These are phyloP conservation scores for Lasiodiplodia hormozganensis DNA, from an alignment of 2,329 filamentous ascomycete genomes.

Conservation along the genomic window DNA sequence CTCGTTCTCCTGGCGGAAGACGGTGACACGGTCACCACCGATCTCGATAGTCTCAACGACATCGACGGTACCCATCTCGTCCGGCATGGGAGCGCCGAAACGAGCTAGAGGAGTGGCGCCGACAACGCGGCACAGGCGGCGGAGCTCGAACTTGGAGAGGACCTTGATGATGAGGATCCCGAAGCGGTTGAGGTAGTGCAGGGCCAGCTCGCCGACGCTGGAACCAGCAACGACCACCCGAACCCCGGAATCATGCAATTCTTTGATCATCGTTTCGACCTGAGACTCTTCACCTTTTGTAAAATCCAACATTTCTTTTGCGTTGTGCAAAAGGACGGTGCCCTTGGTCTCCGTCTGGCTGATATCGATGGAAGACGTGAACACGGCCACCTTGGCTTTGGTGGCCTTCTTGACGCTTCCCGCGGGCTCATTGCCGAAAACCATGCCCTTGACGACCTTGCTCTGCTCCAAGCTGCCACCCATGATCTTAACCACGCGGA, in stretches of 20 bases:
- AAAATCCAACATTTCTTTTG: slow-evolving; percentile 98
- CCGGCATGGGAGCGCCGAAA: slow-evolving; percentile 97
- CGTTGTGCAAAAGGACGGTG: slow-evolving; percentile 94
- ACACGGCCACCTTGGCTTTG: slow-evolving; percentile 96
- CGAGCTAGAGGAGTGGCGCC: slow-evolving; percentile 95
- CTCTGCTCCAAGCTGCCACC: slow-evolving; percentile 94
- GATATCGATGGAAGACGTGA: slow-evolving; percentile 88
- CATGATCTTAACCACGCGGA: slow-evolving; percentile 99
- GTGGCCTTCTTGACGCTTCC: slow-evolving; percentile 85
- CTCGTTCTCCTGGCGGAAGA: slow-evolving; percentile 96
- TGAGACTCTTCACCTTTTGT: slow-evolving; percentile 95
- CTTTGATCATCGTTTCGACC: slow-evolving; percentile 90
- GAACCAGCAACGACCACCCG: slow-evolving; percentile 91
- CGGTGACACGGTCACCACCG: slow-evolving; percentile 95
- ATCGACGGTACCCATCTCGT: slow-evolving; percentile 96
- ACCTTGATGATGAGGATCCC: slow-evolving; percentile 97
- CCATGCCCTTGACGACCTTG: slow-evolving; percentile 96
- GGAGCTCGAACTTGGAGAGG: slow-evolving; percentile 96
- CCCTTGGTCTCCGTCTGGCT: slow-evolving; percentile 99
- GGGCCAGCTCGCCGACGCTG: slow-evolving; percentile 91
- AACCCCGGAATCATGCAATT: slow-evolving; percentile 91
- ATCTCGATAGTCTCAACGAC: slow-evolving; percentile 97
- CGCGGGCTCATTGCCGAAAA: slow-evolving; percentile 95
- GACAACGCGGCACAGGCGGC: slow-evolving; percentile 92
- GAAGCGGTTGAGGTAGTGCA: slow-evolving; percentile 98